Conservation (phyloP, 1,139 yeast genomes). For the Magnusiomyces paraingens region DNA sequence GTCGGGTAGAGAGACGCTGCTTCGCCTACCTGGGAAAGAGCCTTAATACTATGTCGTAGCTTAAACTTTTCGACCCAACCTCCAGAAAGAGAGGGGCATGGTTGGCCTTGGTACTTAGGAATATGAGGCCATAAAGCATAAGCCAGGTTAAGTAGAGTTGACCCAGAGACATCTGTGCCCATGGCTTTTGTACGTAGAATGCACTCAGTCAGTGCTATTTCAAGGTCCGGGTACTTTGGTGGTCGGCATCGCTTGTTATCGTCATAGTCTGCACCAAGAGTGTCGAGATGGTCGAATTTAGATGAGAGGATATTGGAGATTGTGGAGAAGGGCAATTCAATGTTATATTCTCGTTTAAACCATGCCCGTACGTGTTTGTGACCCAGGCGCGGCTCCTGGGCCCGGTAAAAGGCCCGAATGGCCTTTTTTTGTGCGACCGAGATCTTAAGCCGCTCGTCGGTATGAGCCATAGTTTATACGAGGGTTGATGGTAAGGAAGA, state of each 20-base stretch:
- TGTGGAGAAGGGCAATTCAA: slow-evolving; percentile 15
- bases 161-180: slow-evolving; percentile 16
- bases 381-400: slow-evolving; percentile 13
- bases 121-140: slow-evolving; percentile 15
- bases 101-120: slow-evolving; percentile 12
- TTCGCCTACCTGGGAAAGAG: slow-evolving; percentile 14
- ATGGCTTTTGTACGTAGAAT: slow-evolving; percentile 10
- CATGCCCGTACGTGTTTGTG: slow-evolving; percentile 15
- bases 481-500: neutral
- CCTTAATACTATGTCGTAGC: slow-evolving; percentile 13
- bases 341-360: slow-evolving; percentile 14
- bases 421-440: slow-evolving; percentile 17
- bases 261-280: slow-evolving; percentile 14
- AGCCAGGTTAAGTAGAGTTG: slow-evolving; percentile 13
- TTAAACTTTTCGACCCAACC: slow-evolving; percentile 18
- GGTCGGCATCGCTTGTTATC: slow-evolving; percentile 16
- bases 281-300: slow-evolving; percentile 16
- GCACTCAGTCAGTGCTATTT: slow-evolving; percentile 15
- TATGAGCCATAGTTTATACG: slow-evolving; percentile 10
- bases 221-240: slow-evolving; percentile 16
- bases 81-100: slow-evolving; percentile 14
- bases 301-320: slow-evolving; percentile 17
- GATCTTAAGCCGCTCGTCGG: slow-evolving; percentile 17
- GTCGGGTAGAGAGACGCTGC: slow-evolving; percentile 13
- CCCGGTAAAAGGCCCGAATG: slow-evolving; percentile 12